Percentiles rank a stretch among this genome's conserved stretches.
Conservation (phyloP, 805 yeast genomes). For the Saturnispora galanensis region DNA sequence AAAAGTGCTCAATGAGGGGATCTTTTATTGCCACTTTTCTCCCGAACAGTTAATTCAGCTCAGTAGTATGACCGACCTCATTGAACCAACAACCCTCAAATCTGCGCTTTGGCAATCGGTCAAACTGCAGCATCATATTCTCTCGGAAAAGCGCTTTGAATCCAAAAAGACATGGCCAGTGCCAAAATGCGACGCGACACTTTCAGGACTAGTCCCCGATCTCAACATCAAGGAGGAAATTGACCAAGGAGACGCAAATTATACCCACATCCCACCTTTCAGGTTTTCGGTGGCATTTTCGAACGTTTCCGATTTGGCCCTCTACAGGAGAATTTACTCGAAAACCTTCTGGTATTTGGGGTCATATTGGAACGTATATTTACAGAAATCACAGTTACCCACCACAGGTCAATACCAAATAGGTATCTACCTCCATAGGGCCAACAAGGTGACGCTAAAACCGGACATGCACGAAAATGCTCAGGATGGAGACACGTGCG, state of each 20-base stretch:
- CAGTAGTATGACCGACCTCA: constrained; percentile 27
- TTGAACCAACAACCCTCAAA: constrained; percentile 31
- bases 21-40: constrained; percentile 39
- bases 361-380: constrained; percentile 47
- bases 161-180: constrained; percentile 27
- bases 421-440: constrained; percentile 49
- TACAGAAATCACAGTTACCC: constrained; percentile 35
- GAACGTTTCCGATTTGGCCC: constrained; percentile 34
- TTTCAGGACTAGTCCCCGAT: constrained; percentile 34
- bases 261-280: constrained; percentile 43
- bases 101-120: constrained; percentile 43
- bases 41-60: constrained; percentile 33
- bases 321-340: constrained; percentile 40
- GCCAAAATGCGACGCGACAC: constrained; percentile 39
- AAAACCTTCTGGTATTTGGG: constrained; percentile 53
- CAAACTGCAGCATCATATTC: constrained; percentile 25
- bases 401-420: constrained; percentile 36
- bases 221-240: constrained; percentile 16
- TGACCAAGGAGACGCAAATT: constrained; percentile 8
- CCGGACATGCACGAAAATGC: not conserved
- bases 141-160: not conserved
- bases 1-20: constrained; percentile 30
- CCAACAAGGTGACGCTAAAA: constrained; percentile 22
- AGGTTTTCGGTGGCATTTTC: constrained; percentile 44
- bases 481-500: constrained; percentile 2